phyloP scores from a whole-genome alignment of 129 eudicot genomes.

The sunflower (Helianthus annuus) region HanXRQr2.0-SUNRISE NC_035444.2:15328645-15329144 shows the following conservation, averaged over 20 bases:
- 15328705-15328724: constrained; percentile 68
- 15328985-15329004: constrained; percentile 73
- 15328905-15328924: constrained; percentile 79
- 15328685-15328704: constrained; percentile 66
- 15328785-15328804: background rate
- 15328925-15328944: constrained; percentile 48
- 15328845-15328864: constrained; percentile 49
- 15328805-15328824: background rate
- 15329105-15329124: background rate
- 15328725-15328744: constrained; percentile 74
- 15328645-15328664: constrained; percentile 47
- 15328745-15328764: constrained; percentile 63
- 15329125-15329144: background rate
- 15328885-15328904: constrained; percentile 61
- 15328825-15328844: background rate
- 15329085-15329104: background rate
- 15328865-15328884: constrained; percentile 91
- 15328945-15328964: constrained; percentile 56
- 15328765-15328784: background rate
- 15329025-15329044: constrained; percentile 88
- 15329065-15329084: background rate
- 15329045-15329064: constrained; percentile 25
- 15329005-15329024: constrained; percentile 57
- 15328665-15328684: constrained; percentile 60
- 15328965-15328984: constrained; percentile 81